phyloP scores from a whole-genome alignment of 768 basidiomycete species.

The Brasilioporus rufonigricans region DNA sequence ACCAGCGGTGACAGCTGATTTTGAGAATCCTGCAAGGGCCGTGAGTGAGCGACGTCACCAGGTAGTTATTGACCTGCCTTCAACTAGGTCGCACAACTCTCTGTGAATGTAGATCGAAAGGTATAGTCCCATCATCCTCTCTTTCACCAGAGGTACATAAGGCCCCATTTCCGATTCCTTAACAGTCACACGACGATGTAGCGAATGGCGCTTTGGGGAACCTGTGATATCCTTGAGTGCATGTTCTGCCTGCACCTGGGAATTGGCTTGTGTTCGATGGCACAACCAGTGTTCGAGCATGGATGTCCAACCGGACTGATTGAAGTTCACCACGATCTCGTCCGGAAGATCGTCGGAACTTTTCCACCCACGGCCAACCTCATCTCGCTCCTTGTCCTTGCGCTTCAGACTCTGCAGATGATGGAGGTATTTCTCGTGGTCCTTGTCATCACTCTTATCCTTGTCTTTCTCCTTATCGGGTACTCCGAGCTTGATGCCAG shows the following conservation, averaged over 20 bases:
- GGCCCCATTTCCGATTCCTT: conserved; percentile 60
- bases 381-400: conserved; percentile 40
- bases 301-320: conserved; percentile 65
- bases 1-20: conserved; percentile 83
- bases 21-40: conserved; percentile 56
- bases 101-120: conserved; percentile 73
- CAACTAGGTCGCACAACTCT: conserved; percentile 61
- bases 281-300: conserved; percentile 76
- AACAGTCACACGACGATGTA: conserved; percentile 40
- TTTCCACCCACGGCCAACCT: conserved; percentile 31
- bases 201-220: conserved; percentile 42
- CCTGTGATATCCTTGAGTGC: conserved; percentile 34
- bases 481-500: conserved; percentile 69
- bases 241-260: conserved; percentile 13
- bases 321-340: conserved; percentile 29
- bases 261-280: conserved; percentile 30
- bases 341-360: conserved; percentile 36
- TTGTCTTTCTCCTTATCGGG: conserved; percentile 42
- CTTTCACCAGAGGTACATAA: conserved; percentile 83
- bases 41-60: not conserved
- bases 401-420: conserved; percentile 30
- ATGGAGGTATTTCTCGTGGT: conserved; percentile 31
- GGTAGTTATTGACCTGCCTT: conserved; percentile 40
- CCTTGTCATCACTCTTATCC: conserved; percentile 30
- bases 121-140: conserved; percentile 89